Percentiles rank a stretch among this genome's conserved stretches.
These are phyloP conservation scores for Serpula lacrymans DNA, from an alignment of 768 basidiomycete genomes.

Conservation along the genomic window DNA sequence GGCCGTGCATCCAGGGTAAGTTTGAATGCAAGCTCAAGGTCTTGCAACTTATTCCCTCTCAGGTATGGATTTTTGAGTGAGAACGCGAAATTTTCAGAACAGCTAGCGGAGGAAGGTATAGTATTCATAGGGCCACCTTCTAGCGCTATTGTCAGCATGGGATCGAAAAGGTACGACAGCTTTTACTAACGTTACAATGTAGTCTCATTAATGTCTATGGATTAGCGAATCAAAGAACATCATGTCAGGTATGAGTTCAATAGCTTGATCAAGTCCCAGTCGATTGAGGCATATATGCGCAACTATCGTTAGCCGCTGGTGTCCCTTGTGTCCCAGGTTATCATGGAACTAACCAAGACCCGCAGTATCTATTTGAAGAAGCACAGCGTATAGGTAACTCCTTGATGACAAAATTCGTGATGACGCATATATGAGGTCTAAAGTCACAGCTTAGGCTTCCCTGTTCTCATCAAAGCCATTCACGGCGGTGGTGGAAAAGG, in stretches of 20 bases:
- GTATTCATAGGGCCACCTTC: slow-evolving; percentile 90
- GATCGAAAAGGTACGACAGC: slow-evolving; percentile 76
- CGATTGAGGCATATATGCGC: neutral
- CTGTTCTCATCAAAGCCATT: slow-evolving; percentile 94
- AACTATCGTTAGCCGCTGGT: slow-evolving; percentile 57
- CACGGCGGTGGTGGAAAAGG: slow-evolving; percentile 96
- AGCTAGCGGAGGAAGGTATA: slow-evolving; percentile 73
- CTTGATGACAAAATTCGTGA: neutral
- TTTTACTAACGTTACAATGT: neutral
- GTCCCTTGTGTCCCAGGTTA: slow-evolving; percentile 96
- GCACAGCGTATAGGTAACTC: slow-evolving; percentile 65
- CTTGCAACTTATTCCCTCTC: slow-evolving; percentile 3
- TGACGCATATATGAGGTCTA: neutral
- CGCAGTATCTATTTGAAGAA: slow-evolving; percentile 61
- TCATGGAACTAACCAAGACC: slow-evolving; percentile 81
- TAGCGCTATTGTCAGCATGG: slow-evolving; percentile 89
- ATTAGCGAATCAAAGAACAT: slow-evolving; percentile 93
- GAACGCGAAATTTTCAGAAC: slow-evolving; percentile 78
- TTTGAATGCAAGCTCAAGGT: neutral
- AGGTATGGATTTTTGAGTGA: slow-evolving; percentile 93
- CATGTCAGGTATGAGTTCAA: slow-evolving; percentile 60
- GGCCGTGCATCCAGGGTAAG: slow-evolving; percentile 91
- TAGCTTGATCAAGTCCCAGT: neutral
- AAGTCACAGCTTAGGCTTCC: slow-evolving; percentile 54
- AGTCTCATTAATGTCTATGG: neutral